Conservation (phyloP, 2,329 filamentous ascomycete species). For the Pezicula radicicola region DNA sequence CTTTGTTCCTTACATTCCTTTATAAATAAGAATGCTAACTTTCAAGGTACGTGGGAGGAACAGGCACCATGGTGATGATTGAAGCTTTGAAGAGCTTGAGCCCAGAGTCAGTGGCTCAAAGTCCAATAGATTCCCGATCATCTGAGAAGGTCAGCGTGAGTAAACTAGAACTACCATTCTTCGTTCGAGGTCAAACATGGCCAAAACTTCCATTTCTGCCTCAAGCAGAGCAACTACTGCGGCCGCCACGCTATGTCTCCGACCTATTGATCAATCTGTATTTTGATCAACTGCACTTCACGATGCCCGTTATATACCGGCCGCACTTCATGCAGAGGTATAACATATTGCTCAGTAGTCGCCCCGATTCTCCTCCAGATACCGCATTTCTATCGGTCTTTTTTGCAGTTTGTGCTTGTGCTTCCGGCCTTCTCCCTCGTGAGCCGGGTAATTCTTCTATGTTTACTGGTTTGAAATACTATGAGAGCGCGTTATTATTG, state of each 20-base stretch:
- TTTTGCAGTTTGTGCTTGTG: constrained; percentile 28
- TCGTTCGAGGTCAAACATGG: constrained; percentile 24
- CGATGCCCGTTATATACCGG: constrained; percentile 10
- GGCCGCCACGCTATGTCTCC: constrained; percentile 25
- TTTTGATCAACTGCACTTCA: constrained; percentile 31
- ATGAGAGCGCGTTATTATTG: constrained; percentile 22
- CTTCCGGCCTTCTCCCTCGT: constrained; percentile 21
- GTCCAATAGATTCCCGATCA: neutral
- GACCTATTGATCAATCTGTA: constrained; percentile 39
- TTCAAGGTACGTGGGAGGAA: constrained; percentile 9
- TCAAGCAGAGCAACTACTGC: constrained; percentile 19
- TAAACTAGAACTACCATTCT: constrained; percentile 24
- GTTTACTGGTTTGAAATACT: constrained; percentile 21
- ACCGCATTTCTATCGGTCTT: constrained; percentile 25
- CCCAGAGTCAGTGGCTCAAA: neutral
- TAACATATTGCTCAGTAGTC: constrained; percentile 12
- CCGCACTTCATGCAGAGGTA: constrained; percentile 2
- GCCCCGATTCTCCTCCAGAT: constrained; percentile 24
- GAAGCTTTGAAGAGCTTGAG: constrained; percentile 24
- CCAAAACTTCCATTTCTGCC: constrained; percentile 25
- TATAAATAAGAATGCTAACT: neutral
- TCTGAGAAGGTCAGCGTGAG: neutral
- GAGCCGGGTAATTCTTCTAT: constrained; percentile 3
- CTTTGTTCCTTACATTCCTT: too few species aligned
- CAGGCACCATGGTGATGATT: constrained; percentile 24